A percentile compares a stretch with the other conserved stretches of the same genome.
These are phyloP conservation scores for Leucocoprinus leucothites DNA, from an alignment of 768 basidiomycete species.

Conservation along the genomic window DNA sequence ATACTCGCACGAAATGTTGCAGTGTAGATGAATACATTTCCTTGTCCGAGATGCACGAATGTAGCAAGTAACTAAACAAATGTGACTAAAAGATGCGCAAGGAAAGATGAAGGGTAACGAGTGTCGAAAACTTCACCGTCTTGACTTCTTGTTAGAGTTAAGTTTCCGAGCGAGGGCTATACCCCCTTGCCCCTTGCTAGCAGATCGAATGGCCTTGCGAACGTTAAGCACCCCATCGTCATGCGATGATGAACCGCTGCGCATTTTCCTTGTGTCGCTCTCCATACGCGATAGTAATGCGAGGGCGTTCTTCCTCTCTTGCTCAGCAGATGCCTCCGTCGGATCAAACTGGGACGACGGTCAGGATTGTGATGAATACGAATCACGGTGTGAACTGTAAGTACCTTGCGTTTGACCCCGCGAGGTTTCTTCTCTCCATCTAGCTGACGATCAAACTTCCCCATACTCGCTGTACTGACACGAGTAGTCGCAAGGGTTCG, in stretches of 20 bases:
- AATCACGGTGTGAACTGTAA: conserved; percentile 13
- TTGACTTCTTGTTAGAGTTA: background rate
- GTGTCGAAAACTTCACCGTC: background rate
- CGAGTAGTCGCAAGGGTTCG: conserved; percentile 72
- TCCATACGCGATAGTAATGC: conserved; percentile 78
- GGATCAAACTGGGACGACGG: conserved; percentile 71
- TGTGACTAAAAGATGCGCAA: background rate
- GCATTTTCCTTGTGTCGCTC: conserved; percentile 63
- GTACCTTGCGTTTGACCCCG: conserved; percentile 91
- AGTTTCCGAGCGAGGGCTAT: conserved; percentile 42
- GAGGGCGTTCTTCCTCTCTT: conserved; percentile 73
- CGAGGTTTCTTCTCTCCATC: conserved; percentile 89
- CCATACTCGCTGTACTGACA: conserved; percentile 91
- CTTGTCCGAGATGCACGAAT: background rate
- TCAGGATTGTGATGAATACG: background rate
- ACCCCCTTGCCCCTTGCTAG: conserved; percentile 67
- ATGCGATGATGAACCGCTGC: conserved; percentile 38
- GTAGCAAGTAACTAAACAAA: background rate
- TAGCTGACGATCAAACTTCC: conserved; percentile 85
- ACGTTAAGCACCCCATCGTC: conserved; percentile 68
- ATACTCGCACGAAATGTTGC: background rate
- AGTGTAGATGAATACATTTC: no score
- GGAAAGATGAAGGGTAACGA: background rate
- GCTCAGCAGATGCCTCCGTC: conserved; percentile 57
- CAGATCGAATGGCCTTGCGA: conserved; percentile 81